Evolutionary conservation across 2,329 filamentous ascomycete genomes (phyloP), one percentile per base, ranked within the genome.

Genomic region (Colletotrichum tropicicola): DNA sequence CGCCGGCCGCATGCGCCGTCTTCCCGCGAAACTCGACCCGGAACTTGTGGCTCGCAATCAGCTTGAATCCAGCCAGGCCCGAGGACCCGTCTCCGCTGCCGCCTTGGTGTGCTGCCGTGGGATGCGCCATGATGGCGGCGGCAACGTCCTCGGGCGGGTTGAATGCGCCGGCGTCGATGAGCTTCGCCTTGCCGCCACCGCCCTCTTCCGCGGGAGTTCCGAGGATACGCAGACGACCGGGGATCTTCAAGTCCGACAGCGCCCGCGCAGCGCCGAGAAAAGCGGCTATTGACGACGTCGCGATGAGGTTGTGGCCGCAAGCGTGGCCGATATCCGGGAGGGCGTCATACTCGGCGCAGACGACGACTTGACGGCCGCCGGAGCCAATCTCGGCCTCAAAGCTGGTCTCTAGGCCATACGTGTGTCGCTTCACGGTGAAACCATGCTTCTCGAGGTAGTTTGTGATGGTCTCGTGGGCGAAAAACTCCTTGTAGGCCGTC

Each of bases 381-480:
- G 73, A 70, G 27, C 83, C 83, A 48, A 74, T 73, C 13, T 79
- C 74, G 10, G 79, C 82, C 49, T 82, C 80, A 67, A 88, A 88
- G 2, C 84, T 78, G 0, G 86, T 88, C 8, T 79, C 74, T 0
- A 88, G 68, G 3, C 82, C 85, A 68, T 85, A 85, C 0, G 84
- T 81, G 55, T 84, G 79, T 0, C 79, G 79, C 5, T 75, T 82
- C 6, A 87, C 82, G 0, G 70, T 62, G 68, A 83, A 85, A 0
- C 82, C 85, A 4, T 80, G 77, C 1, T 71, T 66, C 41, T 80
- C 75, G 0, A 87, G 74, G 37, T 82, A 78, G 5, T 73, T 67
- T 15, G 79, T 79, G 48, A 88, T 81, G 7, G 75, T 78, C 39
- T 85, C 79, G 66, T 87, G 84, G 8, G 86, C 85, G 17, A 77